Evolutionary conservation across 2,329 filamentous ascomycete genomes (phyloP).

Genomic region (Sporothrix schenckii): DNA sequence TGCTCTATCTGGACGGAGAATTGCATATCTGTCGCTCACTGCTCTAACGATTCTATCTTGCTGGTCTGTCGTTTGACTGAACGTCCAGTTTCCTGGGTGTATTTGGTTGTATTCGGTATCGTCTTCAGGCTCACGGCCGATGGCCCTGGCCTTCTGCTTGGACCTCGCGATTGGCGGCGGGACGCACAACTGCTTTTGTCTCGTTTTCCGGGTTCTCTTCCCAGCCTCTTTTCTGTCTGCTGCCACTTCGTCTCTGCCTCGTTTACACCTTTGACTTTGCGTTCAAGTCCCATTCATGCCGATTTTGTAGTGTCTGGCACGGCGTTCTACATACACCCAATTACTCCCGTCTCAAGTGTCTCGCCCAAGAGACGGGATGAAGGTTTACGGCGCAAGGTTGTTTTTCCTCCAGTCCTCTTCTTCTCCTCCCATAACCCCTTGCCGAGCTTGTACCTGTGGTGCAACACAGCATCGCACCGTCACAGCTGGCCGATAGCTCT

Average conservation of each 20-base stretch:
- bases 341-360: too few species aligned
- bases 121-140: not conserved
- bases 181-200: not conserved
- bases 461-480: conserved; percentile 14
- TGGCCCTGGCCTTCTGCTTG: conserved; percentile 13
- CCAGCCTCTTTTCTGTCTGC: conserved; percentile 11
- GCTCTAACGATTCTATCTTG: not conserved
- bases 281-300: not conserved
- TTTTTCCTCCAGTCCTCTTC: too few species aligned
- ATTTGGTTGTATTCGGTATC: not conserved
- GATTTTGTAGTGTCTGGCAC: too few species aligned
- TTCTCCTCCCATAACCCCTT: not conserved
- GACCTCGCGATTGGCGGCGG: conserved; percentile 9
- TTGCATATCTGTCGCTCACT: not conserved
- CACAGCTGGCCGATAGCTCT: conserved; percentile 4
- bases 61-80: not conserved
- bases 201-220: conserved; percentile 2
- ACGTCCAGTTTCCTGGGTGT: too few species aligned
- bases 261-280: not conserved
- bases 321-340: too few species aligned
- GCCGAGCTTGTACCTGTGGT: conserved; percentile 19
- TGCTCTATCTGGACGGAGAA: not conserved
- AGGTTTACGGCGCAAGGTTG: not conserved
- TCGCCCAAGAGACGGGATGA: not conserved
- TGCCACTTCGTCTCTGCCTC: not conserved